A percentile compares a stretch with the other conserved stretches of the same genome.
Evolutionary conservation across 2,329 filamentous ascomycete species (phyloP).

Genomic region (Rugonectria rugulosa): DNA sequence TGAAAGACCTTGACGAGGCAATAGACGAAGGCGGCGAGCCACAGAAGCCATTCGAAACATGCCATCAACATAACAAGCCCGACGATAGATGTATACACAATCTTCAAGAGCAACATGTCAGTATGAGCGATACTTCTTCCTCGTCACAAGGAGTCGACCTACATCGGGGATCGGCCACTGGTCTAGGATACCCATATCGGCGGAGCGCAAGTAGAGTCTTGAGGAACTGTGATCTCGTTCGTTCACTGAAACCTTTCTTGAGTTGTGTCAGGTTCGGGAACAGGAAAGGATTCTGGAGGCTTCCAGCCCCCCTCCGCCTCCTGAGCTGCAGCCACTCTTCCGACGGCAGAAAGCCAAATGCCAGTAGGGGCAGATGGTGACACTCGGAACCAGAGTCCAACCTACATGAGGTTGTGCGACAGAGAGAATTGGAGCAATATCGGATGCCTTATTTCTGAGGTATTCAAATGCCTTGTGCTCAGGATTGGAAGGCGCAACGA

Average conservation of each 20-base stretch:
- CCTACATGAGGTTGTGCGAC: neutral
- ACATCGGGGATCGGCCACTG: slow-evolving; percentile 60
- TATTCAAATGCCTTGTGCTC: neutral
- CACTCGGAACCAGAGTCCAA: too few relatives aligned
- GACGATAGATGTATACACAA: slow-evolving; percentile 83
- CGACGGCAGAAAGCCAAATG: too few relatives aligned
- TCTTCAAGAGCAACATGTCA: slow-evolving; percentile 58
- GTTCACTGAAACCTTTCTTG: too few relatives aligned
- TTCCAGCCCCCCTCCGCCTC: too few relatives aligned
- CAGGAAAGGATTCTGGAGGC: too few relatives aligned
- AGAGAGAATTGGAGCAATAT: neutral
- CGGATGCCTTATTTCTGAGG: neutral
- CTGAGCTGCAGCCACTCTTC: too few relatives aligned
- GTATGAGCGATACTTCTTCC: neutral
- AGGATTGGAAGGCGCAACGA: neutral
- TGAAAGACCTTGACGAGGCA: slow-evolving; percentile 87
- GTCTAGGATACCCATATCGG: slow-evolving; percentile 52
- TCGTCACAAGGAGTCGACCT: slow-evolving; percentile 25
- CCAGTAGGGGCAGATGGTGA: too few relatives aligned
- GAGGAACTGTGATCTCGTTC: neutral
- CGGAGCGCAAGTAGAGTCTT: neutral
- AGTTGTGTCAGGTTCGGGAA: too few relatives aligned
- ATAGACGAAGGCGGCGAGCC: slow-evolving; percentile 93
- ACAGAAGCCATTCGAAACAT: slow-evolving; percentile 91
- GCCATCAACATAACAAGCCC: slow-evolving; percentile 84